Conservation (phyloP, 1,284 basidiomycete species). For the Peniophora sp. region DNA sequence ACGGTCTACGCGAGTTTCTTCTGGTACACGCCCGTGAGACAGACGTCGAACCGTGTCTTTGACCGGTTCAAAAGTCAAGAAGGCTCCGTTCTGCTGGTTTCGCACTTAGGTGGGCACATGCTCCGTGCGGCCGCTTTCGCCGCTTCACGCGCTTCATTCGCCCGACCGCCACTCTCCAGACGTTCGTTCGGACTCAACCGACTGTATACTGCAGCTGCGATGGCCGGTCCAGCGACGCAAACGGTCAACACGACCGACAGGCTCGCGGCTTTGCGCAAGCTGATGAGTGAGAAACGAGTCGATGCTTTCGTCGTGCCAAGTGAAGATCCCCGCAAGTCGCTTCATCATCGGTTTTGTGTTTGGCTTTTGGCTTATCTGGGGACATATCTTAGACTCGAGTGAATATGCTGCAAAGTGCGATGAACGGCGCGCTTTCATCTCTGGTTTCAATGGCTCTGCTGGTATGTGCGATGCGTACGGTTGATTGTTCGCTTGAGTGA, state of each 20-base stretch:
- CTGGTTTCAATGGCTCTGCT: conserved; percentile 90
- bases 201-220: conserved; percentile 10
- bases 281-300: conserved; percentile 60
- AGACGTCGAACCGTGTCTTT: too few relatives aligned
- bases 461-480: conserved; percentile 34
- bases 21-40: too few relatives aligned
- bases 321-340: conserved; percentile 77
- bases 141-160: conserved; percentile 1
- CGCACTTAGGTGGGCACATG: too few relatives aligned
- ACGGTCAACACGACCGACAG: conserved; percentile 58
- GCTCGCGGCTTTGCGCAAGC: conserved; percentile 49
- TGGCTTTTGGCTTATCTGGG: not conserved
- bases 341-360: not conserved
- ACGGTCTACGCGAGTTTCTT: too few relatives aligned
- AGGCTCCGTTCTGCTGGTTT: too few relatives aligned
- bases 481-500: not conserved
- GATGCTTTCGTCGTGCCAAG: conserved; percentile 76
- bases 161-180: conserved; percentile 3
- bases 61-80: too few relatives aligned
- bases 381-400: conserved; percentile 66
- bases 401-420: conserved; percentile 87
- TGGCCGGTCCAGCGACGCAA: conserved; percentile 29
- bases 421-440: conserved; percentile 79
- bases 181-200: not conserved
- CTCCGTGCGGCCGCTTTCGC: conserved; percentile 2